phyloP scores from a whole-genome alignment of 805 yeast genomes.

The Saccharomyces jurei region DNA sequence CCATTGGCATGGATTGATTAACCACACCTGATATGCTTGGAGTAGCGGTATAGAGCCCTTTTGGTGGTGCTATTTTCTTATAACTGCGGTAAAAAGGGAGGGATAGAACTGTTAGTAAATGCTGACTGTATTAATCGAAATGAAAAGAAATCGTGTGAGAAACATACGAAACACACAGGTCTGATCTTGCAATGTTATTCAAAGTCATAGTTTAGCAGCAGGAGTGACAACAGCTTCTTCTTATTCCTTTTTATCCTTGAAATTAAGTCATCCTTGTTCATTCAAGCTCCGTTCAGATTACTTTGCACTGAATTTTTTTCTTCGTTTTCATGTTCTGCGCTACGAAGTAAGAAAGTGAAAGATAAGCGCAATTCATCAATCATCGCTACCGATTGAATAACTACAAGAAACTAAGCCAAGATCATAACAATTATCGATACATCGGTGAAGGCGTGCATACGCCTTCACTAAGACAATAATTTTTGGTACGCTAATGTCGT shows the following conservation, averaged over 20 bases:
- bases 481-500: too few species aligned
- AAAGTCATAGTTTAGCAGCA: slow-evolving; percentile 9
- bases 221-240: neutral
- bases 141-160: neutral
- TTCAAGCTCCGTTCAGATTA: neutral
- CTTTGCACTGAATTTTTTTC: neutral
- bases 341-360: neutral
- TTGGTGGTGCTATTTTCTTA: slow-evolving; percentile 42
- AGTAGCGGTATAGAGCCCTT: slow-evolving; percentile 38
- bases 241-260: neutral
- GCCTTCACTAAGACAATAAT: too few species aligned
- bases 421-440: neutral
- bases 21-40: slow-evolving; percentile 33
- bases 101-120: slow-evolving; percentile 12
- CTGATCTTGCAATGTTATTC: slow-evolving; percentile 31
- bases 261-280: neutral
- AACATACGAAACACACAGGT: slow-evolving; percentile 30
- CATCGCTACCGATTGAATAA: neutral
- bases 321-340: neutral
- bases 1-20: slow-evolving; percentile 56
- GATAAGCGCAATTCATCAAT: neutral
- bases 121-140: neutral
- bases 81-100: slow-evolving; percentile 20
- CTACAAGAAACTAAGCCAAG: neutral
- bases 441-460: too few species aligned